Evolutionary conservation across 495 filamentous ascomycete species (phyloP), one percentile per base, ranked within the genome.

Genomic region (Tuber calosporum): DNA sequence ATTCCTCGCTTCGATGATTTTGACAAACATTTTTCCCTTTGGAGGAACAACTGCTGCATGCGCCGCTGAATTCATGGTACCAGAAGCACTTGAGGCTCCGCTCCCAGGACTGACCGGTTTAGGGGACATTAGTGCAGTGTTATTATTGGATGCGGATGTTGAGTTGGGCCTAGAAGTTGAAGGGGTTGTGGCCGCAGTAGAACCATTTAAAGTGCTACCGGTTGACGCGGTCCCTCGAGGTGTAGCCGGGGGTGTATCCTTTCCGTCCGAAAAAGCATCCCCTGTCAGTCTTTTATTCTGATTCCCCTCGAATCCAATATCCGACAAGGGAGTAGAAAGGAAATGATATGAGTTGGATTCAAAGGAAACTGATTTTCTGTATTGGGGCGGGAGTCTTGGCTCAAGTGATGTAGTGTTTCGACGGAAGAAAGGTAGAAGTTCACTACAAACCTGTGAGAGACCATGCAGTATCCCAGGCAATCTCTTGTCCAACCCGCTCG

Each of bases 21-120:
- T 92, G 71, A 99, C 91, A 41, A 90, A 91, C 30, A 99, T 86
- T 82, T 97, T 97, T 38, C 95, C 95, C 81, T 91, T 95, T 37
- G 92, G 86, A 17, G 89, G 85, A n/a, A 90, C 90, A 9, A 93
- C 90, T 7, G 90, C 86, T 1, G 89, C 86, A 19, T 73, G 80
- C 69, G 84, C 48, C 5, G 76, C 74, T 20, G 81, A 36, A 11
- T 43, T 48, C 30, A 68, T 69, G 20, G 77, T 45, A 17, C 69
- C 53, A 62, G 53, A 62, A 62, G 53, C 53, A 34, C 53, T 34
- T 15, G 53, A 19, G 26, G 15, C 26, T 17, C 53, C 53, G 5
- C 30, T 19, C 26, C 53, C 26, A 30, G 53, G 53, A 62, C 53
- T 62, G 53, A 30, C 26, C 13, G 30, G 53, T 17, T 62, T 62